Base-by-base conservation (phyloP, 306 rosid genomes). In the Cercis canadensis region DNA sequence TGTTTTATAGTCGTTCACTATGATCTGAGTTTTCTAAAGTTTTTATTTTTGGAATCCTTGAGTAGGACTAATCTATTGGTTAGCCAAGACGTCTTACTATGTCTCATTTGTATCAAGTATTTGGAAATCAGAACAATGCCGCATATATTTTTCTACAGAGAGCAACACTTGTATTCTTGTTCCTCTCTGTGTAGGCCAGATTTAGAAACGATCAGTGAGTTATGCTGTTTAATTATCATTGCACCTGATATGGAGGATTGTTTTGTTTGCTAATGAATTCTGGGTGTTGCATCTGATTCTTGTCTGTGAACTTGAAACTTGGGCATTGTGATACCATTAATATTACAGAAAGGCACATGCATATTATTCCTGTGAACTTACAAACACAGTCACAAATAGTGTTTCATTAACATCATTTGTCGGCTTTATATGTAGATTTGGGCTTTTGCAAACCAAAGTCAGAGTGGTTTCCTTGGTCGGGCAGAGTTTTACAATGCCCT, bases 401-500 rank as follows among this genome's bases (percentile, higher is more conserved):
- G 19, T 46, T 16, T 57, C 40, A 58, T 61, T 71, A 39, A 59
- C 24, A 17, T 65, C 71, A 17, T 39, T 57, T 16, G 70, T 67
- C 69, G 50, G 67, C 53, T 78, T 58, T 33, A 57, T 76, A 50
- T 82, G 75, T 86, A 95, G 99, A 86, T 95, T 70, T 95, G 99
- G 99, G 88, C 86, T 33, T 60, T 64, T 83, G 91, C 99, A 65
- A 89, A 92, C 71, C 87, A 49, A 77, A 85, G 87, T 72, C 93
- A 92, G 66, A 87, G 86, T 70, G 87, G 88, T 36, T 95, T 77
- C 71, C 97, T 95, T 47, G 96, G 96, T 44, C 87, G 90, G 44
- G 78, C 86, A 4, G 99, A 92, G 85, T 95, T 95, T 76, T 92
- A 95, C 83, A 89, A 95, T 86, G 97, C 97, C 60, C 99, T 95